Evolutionary conservation across 805 yeast genomes (phyloP).

Genomic region (Candida odintsovae): DNA sequence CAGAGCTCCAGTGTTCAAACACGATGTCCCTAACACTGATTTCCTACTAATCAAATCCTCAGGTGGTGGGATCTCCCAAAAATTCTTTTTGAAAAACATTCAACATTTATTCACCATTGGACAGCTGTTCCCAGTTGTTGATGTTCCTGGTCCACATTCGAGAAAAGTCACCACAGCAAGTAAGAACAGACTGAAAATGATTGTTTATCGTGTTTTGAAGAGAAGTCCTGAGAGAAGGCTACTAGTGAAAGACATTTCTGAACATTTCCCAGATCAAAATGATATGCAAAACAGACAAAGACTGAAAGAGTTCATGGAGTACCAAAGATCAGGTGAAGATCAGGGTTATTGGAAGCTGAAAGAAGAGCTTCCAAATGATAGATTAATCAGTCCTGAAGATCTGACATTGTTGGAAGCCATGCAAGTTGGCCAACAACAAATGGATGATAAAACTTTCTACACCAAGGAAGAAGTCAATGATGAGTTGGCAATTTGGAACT

Average conservation of each 20-base stretch:
- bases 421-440: constrained; percentile 87
- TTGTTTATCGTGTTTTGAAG: constrained; percentile 83
- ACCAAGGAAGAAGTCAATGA: constrained; percentile 56
- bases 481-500: constrained; percentile 90
- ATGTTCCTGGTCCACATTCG: constrained; percentile 96
- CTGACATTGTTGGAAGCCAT: constrained; percentile 79
- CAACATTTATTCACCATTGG: constrained; percentile 83
- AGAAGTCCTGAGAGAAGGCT: constrained; percentile 67
- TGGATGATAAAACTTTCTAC: constrained; percentile 73
- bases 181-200: constrained; percentile 87
- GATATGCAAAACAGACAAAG: constrained; percentile 97
- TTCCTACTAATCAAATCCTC: constrained; percentile 75
- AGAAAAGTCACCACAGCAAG: constrained; percentile 91
- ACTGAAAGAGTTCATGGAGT: constrained; percentile 95
- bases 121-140: constrained; percentile 87
- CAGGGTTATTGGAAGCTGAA: constrained; percentile 94
- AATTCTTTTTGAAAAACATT: constrained; percentile 62
- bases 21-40: constrained; percentile 73
- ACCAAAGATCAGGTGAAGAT: constrained; percentile 88
- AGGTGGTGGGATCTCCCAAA: constrained; percentile 65
- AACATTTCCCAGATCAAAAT: constrained; percentile 93
- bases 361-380: constrained; percentile 61
- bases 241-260: constrained; percentile 79
- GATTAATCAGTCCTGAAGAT: constrained; percentile 92
- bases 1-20: constrained; percentile 90